Conservation (phyloP, 306 rosid species). For the Pueraria montana region DNA sequence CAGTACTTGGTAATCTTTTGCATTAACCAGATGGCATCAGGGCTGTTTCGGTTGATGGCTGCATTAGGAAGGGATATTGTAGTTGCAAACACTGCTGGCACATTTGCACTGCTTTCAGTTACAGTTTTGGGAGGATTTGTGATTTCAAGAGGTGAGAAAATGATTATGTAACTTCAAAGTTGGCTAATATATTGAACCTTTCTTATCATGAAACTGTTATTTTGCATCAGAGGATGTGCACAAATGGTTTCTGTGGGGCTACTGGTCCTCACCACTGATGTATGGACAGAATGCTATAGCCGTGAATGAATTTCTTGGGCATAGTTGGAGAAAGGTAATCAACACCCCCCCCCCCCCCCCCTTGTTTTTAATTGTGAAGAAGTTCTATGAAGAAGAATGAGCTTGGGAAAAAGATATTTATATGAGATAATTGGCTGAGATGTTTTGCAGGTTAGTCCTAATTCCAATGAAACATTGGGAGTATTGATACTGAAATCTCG, state of each 20-base stretch:
- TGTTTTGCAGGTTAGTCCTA: constrained; percentile 60
- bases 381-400: constrained; percentile 11
- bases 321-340: constrained; percentile 73
- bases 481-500: constrained; percentile 71
- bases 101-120: constrained; percentile 69
- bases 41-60: constrained; percentile 76
- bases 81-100: constrained; percentile 76
- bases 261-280: constrained; percentile 83
- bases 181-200: neutral
- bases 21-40: constrained; percentile 87
- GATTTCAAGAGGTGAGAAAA: constrained; percentile 71
- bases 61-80: constrained; percentile 76
- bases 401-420: neutral
- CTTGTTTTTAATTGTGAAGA: neutral
- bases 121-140: constrained; percentile 88
- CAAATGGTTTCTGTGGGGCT: constrained; percentile 84
- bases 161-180: constrained; percentile 9
- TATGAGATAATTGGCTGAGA: constrained; percentile 18
- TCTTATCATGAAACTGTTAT: constrained; percentile 2
- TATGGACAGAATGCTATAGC: constrained; percentile 84
- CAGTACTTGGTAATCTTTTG: constrained; percentile 75
- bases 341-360: too few species aligned
- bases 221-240: constrained; percentile 62
- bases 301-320: constrained; percentile 83
- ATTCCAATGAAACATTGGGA: constrained; percentile 75